Evolutionary conservation across 106 monocot genomes (phyloP).

Genomic region (Dendrobium huoshanense): DNA sequence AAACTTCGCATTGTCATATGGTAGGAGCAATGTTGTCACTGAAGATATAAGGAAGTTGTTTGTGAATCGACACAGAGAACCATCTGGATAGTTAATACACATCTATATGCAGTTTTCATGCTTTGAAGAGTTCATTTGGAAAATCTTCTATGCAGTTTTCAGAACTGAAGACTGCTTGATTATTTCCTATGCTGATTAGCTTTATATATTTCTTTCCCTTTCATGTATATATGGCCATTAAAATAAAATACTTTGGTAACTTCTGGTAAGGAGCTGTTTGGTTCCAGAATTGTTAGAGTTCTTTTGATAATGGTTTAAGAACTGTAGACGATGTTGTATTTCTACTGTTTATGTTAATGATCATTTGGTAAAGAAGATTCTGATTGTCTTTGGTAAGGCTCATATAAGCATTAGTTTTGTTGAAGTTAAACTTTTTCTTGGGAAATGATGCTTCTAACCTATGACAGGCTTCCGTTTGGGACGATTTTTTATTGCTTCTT

Average conservation of each 20-base stretch:
- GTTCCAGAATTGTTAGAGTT: no score
- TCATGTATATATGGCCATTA: background rate
- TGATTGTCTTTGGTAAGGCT: no score
- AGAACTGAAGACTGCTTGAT: background rate
- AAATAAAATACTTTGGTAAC: background rate
- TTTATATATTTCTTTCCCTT: background rate
- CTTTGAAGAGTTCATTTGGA: background rate
- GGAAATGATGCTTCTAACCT: no score
- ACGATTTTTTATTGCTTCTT: no score
- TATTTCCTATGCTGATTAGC: no score
- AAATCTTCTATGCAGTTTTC: background rate
- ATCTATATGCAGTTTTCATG: background rate
- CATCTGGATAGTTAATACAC: background rate
- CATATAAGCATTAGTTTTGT: no score
- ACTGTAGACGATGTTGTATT: background rate
- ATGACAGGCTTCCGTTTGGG: no score
- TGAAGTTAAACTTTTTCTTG: no score
- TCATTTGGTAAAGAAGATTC: no score
- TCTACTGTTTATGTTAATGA: background rate
- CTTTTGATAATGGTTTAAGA: no score
- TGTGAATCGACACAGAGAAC: conserved; percentile 34
- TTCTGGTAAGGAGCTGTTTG: no score
- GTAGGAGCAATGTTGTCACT: conserved; percentile 88
- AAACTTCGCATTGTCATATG: background rate
- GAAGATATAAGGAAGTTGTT: conserved; percentile 83